Conservation (phyloP, 2,329 filamentous ascomycete species). For the Raffaelea albimanens region DNA sequence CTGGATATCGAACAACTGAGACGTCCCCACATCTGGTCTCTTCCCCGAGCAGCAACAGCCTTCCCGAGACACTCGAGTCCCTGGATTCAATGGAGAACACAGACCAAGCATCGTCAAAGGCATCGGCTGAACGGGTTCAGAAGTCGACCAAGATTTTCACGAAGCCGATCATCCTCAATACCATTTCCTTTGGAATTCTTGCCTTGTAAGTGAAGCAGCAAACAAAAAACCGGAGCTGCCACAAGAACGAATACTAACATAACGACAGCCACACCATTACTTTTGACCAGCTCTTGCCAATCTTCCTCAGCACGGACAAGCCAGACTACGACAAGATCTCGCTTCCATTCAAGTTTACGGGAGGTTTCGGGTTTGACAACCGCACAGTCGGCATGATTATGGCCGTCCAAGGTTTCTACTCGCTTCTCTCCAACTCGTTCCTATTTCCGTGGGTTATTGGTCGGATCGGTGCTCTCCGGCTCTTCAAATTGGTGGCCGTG, state of each 20-base stretch:
- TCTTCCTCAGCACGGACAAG: conserved; percentile 68
- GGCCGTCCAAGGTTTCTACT: conserved; percentile 80
- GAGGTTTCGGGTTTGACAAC: conserved; percentile 75
- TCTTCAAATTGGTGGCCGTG: conserved; percentile 73
- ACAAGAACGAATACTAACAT: conserved; percentile 2
- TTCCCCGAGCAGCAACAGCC: conserved; percentile 15
- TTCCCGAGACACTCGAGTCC: conserved; percentile 21
- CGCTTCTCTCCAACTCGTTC: conserved; percentile 76
- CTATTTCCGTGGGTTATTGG: conserved; percentile 72
- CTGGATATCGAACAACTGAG: conserved; percentile 57
- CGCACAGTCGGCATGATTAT: conserved; percentile 82
- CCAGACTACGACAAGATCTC: conserved; percentile 37
- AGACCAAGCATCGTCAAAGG: conserved; percentile 20
- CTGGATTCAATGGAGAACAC: conserved; percentile 20
- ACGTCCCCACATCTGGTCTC: conserved; percentile 15
- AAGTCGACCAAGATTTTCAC: conserved; percentile 56
- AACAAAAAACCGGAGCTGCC: neutral
- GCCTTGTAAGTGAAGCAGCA: conserved; percentile 65
- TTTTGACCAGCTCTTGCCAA: conserved; percentile 86
- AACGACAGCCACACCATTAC: conserved; percentile 79
- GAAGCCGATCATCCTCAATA: conserved; percentile 74
- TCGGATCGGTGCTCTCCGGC: conserved; percentile 65
- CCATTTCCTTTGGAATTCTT: conserved; percentile 81
- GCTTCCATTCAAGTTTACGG: conserved; percentile 81
- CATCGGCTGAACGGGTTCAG: conserved; percentile 9